Percentiles rank a stretch among this genome's conserved stretches.
Evolutionary conservation across 2,329 filamentous ascomycete species (phyloP).

Genomic region (Beauveria sp.): DNA sequence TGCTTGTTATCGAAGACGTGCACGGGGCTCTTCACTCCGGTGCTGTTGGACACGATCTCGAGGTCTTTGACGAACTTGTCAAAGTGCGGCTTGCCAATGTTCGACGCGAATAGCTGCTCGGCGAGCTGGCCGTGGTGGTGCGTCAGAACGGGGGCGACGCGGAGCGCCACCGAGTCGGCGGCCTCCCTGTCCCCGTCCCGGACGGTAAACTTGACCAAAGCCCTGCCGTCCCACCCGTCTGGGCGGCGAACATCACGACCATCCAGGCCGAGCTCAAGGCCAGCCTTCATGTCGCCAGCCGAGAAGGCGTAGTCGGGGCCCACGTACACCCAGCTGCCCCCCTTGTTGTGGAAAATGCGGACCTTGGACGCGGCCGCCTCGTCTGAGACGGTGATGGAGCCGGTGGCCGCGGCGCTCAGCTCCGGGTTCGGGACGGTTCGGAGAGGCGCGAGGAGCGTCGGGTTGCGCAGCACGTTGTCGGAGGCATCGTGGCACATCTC

Average conservation of each 20-base stretch:
- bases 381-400: slow-evolving; percentile 11
- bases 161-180: slow-evolving; percentile 22
- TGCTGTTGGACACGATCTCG: too few species aligned
- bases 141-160: slow-evolving; percentile 26
- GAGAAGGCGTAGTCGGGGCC: slow-evolving; percentile 19
- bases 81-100: too few species aligned
- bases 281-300: slow-evolving; percentile 18
- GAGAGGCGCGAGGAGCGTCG: slow-evolving; percentile 24
- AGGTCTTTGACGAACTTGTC: too few species aligned
- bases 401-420: slow-evolving; percentile 14
- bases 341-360: slow-evolving; percentile 20
- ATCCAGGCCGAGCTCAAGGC: slow-evolving; percentile 27
- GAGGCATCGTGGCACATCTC: slow-evolving; percentile 26
- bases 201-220: slow-evolving; percentile 23
- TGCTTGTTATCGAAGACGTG: too few species aligned
- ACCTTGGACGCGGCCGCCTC: slow-evolving; percentile 16
- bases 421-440: slow-evolving; percentile 20
- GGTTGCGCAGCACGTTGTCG: slow-evolving; percentile 22
- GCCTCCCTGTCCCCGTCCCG: slow-evolving; percentile 14
- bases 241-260: slow-evolving; percentile 21
- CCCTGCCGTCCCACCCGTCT: slow-evolving; percentile 20
- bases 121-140: slow-evolving; percentile 28
- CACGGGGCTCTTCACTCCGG: too few species aligned
- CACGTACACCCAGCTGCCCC: slow-evolving; percentile 19
- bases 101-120: slow-evolving; percentile 16